These are phyloP conservation scores for Pseudogymnoascus sp. DNA, from an alignment of 2,329 filamentous ascomycete species.

Conservation along the genomic window DNA sequence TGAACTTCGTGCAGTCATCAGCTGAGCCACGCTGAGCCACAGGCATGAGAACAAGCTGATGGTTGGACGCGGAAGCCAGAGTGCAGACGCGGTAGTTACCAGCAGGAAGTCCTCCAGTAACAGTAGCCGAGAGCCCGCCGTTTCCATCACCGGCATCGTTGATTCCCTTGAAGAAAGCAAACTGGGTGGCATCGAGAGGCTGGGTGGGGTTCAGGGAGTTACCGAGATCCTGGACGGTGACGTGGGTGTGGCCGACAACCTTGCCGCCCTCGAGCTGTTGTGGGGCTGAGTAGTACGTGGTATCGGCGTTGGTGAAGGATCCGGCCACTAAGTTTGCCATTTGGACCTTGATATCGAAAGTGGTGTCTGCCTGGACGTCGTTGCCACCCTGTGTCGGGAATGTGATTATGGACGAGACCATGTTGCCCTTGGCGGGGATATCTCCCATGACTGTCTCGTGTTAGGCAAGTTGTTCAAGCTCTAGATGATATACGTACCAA, in stretches of 20 bases:
- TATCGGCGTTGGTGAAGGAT: slow-evolving; percentile 33
- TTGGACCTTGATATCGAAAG: slow-evolving; percentile 30
- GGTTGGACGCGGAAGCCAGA: slow-evolving; percentile 35
- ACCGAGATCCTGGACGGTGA: slow-evolving; percentile 33
- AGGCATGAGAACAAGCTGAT: slow-evolving; percentile 37
- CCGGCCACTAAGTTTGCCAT: slow-evolving; percentile 31
- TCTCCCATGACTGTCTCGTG: slow-evolving; percentile 27
- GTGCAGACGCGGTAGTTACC: slow-evolving; percentile 40
- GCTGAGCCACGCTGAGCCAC: slow-evolving; percentile 38
- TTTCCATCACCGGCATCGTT: slow-evolving; percentile 34
- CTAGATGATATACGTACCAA: slow-evolving; percentile 22
- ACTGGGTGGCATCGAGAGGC: slow-evolving; percentile 28
- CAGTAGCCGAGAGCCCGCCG: slow-evolving; percentile 31
- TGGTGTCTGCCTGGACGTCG: slow-evolving; percentile 21
- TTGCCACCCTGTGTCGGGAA: slow-evolving; percentile 22
- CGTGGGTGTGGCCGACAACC: slow-evolving; percentile 33
- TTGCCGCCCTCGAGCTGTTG: slow-evolving; percentile 29
- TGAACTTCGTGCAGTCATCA: slow-evolving; percentile 40
- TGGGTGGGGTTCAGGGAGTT: slow-evolving; percentile 25
- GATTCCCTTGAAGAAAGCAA: slow-evolving; percentile 37
- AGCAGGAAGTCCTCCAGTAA: slow-evolving; percentile 34
- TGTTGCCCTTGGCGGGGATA: slow-evolving; percentile 27
- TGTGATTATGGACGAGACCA: slow-evolving; percentile 28
- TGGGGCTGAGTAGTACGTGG: slow-evolving; percentile 34
- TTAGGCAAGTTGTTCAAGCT: neutral